Conservation (phyloP, 2,329 filamentous ascomycete genomes). For the Aureobasidium sp. region DNA sequence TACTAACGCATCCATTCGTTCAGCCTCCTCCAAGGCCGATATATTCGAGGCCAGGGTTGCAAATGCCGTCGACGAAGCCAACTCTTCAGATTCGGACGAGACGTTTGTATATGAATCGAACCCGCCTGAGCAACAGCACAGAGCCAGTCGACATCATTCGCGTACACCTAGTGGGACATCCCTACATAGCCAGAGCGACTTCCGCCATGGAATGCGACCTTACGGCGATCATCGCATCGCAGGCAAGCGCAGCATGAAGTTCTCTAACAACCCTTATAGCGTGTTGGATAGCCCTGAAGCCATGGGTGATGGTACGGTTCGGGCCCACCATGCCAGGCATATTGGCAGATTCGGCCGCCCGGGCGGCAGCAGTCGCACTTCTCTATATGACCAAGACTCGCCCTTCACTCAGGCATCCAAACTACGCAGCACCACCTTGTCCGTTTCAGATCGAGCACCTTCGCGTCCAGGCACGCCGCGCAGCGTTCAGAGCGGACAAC, state of each 20-base stretch:
- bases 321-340: slow-evolving; percentile 65
- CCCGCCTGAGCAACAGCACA: slow-evolving; percentile 54
- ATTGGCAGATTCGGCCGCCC: slow-evolving; percentile 67
- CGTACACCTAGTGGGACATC: slow-evolving; percentile 92
- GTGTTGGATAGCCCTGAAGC: slow-evolving; percentile 44
- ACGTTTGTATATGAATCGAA: slow-evolving; percentile 99
- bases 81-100: slow-evolving; percentile 95
- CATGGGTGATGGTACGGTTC: slow-evolving; percentile 34
- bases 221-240: slow-evolving; percentile 55
- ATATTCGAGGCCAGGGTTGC: slow-evolving; percentile 97
- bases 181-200: slow-evolving; percentile 59
- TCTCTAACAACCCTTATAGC: slow-evolving; percentile 69
- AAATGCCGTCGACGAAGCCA: slow-evolving; percentile 88
- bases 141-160: slow-evolving; percentile 76
- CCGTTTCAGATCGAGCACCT: slow-evolving; percentile 52
- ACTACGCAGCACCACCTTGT: slow-evolving; percentile 46
- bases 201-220: slow-evolving; percentile 46
- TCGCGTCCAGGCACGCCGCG: slow-evolving; percentile 60
- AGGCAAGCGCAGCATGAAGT: slow-evolving; percentile 93
- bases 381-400: slow-evolving; percentile 68
- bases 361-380: slow-evolving; percentile 58
- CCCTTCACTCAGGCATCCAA: slow-evolving; percentile 68
- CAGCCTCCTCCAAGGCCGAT: slow-evolving; percentile 88
- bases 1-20: slow-evolving; percentile 22
- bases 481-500: slow-evolving; percentile 42